Percentiles rank a stretch among this genome's conserved stretches.
These are phyloP conservation scores for Plantago ovata DNA, from an alignment of 257 asterid species.

Conservation along the genomic window DNA sequence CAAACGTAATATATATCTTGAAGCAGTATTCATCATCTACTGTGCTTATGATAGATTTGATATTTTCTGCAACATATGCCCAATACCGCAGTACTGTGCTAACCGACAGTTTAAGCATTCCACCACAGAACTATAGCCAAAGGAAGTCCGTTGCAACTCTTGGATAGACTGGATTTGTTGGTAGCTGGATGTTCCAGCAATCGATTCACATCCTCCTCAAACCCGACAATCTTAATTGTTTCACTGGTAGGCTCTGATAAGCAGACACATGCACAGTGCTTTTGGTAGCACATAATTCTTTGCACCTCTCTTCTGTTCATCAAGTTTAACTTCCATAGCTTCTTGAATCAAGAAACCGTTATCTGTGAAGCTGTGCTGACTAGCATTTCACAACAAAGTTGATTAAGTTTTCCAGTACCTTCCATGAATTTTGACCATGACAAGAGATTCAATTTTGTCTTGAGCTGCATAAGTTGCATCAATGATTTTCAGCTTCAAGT, in stretches of 20 bases:
- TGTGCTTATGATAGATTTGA: slow-evolving; percentile 5
- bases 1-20: slow-evolving; percentile 2
- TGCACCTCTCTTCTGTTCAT: background rate
- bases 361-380: too few relatives aligned
- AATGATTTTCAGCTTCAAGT: background rate
- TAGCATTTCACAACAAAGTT: too few relatives aligned
- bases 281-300: background rate
- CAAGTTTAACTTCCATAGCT: too few relatives aligned
- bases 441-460: background rate
- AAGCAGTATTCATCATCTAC: slow-evolving; percentile 13
- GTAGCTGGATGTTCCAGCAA: background rate
- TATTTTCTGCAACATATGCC: background rate
- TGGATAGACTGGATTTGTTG: background rate
- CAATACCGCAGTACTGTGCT: background rate
- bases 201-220: background rate
- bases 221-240: background rate
- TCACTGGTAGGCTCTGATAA: background rate
- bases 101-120: slow-evolving; percentile 12
- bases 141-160: slow-evolving; percentile 27
- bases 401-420: too few relatives aligned
- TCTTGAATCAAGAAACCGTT: background rate
- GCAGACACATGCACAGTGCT: background rate
- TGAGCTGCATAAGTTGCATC: background rate
- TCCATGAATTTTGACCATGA: too few relatives aligned
- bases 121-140: slow-evolving; percentile 20